Evolutionary conservation across 23 red algal species (phyloP).

Genomic region (Gracilariopsis chorda): DNA sequence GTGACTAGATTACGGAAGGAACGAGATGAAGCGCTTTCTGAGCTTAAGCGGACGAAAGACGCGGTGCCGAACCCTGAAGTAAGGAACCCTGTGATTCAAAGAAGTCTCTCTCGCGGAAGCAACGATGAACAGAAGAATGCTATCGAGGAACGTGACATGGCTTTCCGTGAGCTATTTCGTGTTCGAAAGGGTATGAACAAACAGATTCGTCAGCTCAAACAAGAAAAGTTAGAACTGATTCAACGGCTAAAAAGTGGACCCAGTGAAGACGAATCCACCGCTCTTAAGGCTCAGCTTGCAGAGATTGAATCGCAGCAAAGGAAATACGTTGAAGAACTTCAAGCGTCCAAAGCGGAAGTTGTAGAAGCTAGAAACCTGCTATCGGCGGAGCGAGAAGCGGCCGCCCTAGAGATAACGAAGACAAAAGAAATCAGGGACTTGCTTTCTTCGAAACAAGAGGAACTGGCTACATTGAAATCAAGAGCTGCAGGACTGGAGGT

Average conservation of each 20-base stretch:
- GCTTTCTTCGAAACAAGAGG: not conserved
- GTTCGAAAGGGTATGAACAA: constrained; percentile 62
- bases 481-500: not conserved
- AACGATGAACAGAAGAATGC: not conserved
- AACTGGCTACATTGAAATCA: not conserved
- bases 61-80: constrained; percentile 14
- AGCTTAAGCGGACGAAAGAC: not conserved
- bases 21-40: constrained; percentile 12
- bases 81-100: constrained; percentile 5
- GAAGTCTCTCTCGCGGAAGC: not conserved
- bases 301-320: not conserved
- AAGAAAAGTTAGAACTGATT: constrained; percentile 31
- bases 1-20: constrained; percentile 48
- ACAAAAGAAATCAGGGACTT: not conserved
- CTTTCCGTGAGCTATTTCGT: constrained; percentile 46
- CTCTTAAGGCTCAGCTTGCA: not conserved
- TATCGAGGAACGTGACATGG: constrained; percentile 43
- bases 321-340: not conserved
- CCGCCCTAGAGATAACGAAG: not conserved
- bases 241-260: not conserved
- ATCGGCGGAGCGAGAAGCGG: not conserved
- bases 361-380: not conserved
- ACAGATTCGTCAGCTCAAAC: constrained; percentile 36
- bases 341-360: not conserved
- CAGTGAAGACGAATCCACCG: not conserved